Conservation (phyloP, 129 eudicot species). For the Chrysanthemum makinoi region DNA sequence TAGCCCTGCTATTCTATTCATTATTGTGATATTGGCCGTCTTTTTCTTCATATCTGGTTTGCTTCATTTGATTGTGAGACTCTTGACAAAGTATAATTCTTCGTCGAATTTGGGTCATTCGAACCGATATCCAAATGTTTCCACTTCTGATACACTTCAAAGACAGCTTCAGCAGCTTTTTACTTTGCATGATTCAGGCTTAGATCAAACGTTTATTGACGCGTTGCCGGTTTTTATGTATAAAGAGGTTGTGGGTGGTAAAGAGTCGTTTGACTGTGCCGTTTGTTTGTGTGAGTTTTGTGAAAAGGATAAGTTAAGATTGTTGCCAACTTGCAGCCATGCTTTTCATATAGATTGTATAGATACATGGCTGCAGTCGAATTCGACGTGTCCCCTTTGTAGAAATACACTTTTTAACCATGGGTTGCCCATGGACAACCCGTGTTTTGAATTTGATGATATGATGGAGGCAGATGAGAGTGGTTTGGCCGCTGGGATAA, state of each 20-base stretch:
- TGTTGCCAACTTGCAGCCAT: conserved; percentile 55
- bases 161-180: conserved; percentile 63
- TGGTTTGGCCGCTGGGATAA: conserved; percentile 16
- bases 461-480: conserved; percentile 24
- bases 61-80: conserved; percentile 54
- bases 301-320: conserved; percentile 36
- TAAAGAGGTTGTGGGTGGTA: conserved; percentile 44
- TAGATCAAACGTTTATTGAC: conserved; percentile 50
- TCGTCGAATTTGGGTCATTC: conserved; percentile 19
- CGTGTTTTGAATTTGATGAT: conserved; percentile 45
- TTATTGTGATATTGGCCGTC: conserved; percentile 45
- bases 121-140: conserved; percentile 29
- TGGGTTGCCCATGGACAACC: conserved; percentile 32
- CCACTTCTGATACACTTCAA: conserved; percentile 47
- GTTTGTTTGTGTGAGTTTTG: conserved; percentile 59
- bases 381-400: conserved; percentile 63
- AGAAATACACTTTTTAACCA: conserved; percentile 36
- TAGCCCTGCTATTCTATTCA: conserved; percentile 45
- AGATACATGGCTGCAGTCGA: conserved; percentile 62
- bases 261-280: conserved; percentile 62
- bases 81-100: conserved; percentile 36
- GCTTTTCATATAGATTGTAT: conserved; percentile 61
- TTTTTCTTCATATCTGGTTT: conserved; percentile 50
- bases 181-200: conserved; percentile 49
- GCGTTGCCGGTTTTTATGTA: conserved; percentile 53